phyloP scores from a whole-genome alignment of 345 rosid species.

The Arabis hirsuta region DNA sequence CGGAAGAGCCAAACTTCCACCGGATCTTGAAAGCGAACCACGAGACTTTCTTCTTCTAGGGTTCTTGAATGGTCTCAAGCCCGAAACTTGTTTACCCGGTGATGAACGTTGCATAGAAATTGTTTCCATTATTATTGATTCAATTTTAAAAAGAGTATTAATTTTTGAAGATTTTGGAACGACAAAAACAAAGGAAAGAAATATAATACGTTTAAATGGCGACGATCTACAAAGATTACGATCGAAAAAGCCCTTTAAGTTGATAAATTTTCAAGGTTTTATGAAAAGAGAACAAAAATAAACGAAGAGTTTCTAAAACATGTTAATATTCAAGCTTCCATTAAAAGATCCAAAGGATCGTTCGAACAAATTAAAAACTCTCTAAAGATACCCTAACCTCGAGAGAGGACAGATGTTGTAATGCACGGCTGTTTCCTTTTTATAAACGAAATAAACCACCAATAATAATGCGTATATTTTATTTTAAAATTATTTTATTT shows the following conservation, averaged over 20 bases:
- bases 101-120: conserved; percentile 46
- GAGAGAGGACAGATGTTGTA: conserved; percentile 41
- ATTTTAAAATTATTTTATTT: conserved; percentile 14
- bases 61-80: conserved; percentile 50
- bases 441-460: conserved; percentile 44
- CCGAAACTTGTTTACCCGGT: conserved; percentile 46
- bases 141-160: not conserved
- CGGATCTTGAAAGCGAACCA: conserved; percentile 43
- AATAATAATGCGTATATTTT: conserved; percentile 27
- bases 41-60: conserved; percentile 46
- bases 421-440: conserved; percentile 44
- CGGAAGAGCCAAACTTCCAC: conserved; percentile 50
- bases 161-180: conserved; percentile 1
- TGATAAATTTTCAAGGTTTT: not conserved
- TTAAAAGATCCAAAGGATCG: conserved; percentile 33
- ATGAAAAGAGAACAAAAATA: not conserved
- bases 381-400: conserved; percentile 43
- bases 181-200: not conserved
- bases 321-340: conserved; percentile 8
- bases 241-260: conserved; percentile 38
- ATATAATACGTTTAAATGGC: conserved; percentile 21
- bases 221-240: conserved; percentile 53
- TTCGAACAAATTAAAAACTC: conserved; percentile 12
- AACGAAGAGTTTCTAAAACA: conserved; percentile 17
- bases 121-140: conserved; percentile 50